Evolutionary conservation across 2,329 filamentous ascomycete genomes (phyloP), one percentile per base, ranked within the genome.

Genomic region (Onygena corvina): DNA sequence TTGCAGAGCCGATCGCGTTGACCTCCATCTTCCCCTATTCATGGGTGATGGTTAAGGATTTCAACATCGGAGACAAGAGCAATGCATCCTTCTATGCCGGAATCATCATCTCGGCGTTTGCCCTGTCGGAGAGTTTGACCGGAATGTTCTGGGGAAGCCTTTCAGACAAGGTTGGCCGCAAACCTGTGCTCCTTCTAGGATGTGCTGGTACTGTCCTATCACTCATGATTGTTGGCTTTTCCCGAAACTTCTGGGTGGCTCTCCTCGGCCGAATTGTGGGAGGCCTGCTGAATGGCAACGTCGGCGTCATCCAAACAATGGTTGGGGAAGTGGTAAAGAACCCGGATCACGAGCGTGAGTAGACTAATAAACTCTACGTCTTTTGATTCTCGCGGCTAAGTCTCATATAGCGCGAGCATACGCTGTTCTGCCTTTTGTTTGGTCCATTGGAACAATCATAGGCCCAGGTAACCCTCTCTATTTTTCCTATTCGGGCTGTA

Each of bases 1-100:
- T 95, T 57, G 86, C 88, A 48, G 89, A 95, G 67, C 89, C 89
- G 18, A 90, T 95, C 59, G 88, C 89, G 46, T 77, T 95, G 55
- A 94, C 88, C 1, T 92, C 86, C 61, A 92, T 94, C 66, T 93
- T 90, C 60, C 89, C 89, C 16, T 95, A 94, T 66, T 86, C 86
- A 52, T 93, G 84, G 84, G 77, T 83, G 52, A 80, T 90, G 57
- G 81, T 90, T 57, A 85, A 85, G 66, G 75, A 80, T 58, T 87
- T 87, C 66, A 61, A 85, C 34, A 75, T 89, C 57, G 84, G 83
- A 54, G 75, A 78, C 58, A 77, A 80, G 57, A 71, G 77, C 67
- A 79, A 89, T 78, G 85, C 86, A 53, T 93, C 81, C 31, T 90
- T 86, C 69, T 94, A 93, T 67, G 84, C 89, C 25, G 89, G 89